A percentile compares a stretch with the other conserved stretches of the same genome.
phyloP scores from a whole-genome alignment of 2,329 filamentous ascomycete species.

The Cercospora canescens region DNA sequence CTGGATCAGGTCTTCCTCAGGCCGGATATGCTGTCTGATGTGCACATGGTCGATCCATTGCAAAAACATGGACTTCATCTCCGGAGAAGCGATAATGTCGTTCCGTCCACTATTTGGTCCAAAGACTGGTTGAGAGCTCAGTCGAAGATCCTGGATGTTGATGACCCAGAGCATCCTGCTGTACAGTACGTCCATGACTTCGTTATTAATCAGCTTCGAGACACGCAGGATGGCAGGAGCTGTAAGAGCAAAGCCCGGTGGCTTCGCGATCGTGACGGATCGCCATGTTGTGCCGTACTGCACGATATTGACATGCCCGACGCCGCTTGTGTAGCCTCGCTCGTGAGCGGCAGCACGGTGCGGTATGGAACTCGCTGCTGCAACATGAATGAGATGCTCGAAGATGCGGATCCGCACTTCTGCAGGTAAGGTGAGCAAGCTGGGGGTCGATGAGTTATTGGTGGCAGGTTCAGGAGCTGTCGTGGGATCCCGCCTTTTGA shows the following conservation, averaged over 20 bases:
- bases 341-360: slow-evolving; percentile 6
- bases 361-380: neutral
- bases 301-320: slow-evolving; percentile 10
- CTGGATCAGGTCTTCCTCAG: slow-evolving; percentile 15
- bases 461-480: neutral
- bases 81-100: neutral
- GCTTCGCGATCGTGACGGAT: slow-evolving; percentile 14
- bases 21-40: slow-evolving; percentile 16
- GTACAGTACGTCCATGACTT: slow-evolving; percentile 15
- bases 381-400: slow-evolving; percentile 4
- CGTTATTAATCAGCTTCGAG: slow-evolving; percentile 12
- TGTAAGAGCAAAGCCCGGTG: slow-evolving; percentile 7
- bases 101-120: neutral
- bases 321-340: slow-evolving; percentile 5
- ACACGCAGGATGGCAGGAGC: slow-evolving; percentile 12
- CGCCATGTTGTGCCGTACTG: slow-evolving; percentile 9
- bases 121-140: neutral
- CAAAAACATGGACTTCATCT: slow-evolving; percentile 12
- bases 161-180: slow-evolving; percentile 17
- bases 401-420: slow-evolving; percentile 14
- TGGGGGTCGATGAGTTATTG: neutral
- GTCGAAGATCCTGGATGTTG: slow-evolving; percentile 10
- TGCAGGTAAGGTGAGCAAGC: slow-evolving; percentile 7
- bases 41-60: slow-evolving; percentile 15
- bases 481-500: neutral